Evolutionary conservation across 345 rosid genomes (phyloP).

Genomic region (Linum tenue): DNA sequence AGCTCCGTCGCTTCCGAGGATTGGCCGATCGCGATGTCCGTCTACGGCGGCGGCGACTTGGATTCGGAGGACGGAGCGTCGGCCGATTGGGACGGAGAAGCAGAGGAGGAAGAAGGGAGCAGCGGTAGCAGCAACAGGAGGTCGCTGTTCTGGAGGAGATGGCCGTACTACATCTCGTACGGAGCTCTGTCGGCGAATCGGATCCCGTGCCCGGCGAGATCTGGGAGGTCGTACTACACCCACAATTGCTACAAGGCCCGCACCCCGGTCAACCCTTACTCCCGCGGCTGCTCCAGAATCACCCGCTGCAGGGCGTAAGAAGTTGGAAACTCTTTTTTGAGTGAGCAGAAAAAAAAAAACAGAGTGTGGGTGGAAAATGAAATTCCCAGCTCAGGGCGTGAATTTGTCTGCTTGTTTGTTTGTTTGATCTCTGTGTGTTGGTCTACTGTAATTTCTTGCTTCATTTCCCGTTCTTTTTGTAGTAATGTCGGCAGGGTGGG

Average conservation of each 20-base stretch:
- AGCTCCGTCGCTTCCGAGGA: too few relatives aligned
- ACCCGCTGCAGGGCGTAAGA: conserved; percentile 50
- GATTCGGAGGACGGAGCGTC: background rate
- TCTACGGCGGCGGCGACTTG: background rate
- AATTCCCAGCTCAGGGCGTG: too few relatives aligned
- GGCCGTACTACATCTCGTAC: conserved; percentile 72
- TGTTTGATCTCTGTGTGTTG: too few relatives aligned
- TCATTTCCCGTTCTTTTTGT: too few relatives aligned
- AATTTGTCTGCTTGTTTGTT: too few relatives aligned
- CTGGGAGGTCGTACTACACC: conserved; percentile 90
- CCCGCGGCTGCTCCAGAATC: conserved; percentile 63
- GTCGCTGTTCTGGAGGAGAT: conserved; percentile 58
- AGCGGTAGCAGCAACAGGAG: conserved; percentile 29
- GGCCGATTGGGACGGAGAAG: conserved; percentile 17
- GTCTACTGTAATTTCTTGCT: too few relatives aligned
- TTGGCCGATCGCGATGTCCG: too few relatives aligned
- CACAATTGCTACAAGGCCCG: conserved; percentile 59
- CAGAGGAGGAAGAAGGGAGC: conserved; percentile 17
- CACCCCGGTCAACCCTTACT: conserved; percentile 68
- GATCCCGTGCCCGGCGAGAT: conserved; percentile 83
- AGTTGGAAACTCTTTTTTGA: too few relatives aligned
- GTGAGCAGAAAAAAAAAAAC: too few relatives aligned
- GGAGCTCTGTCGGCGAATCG: conserved; percentile 80
- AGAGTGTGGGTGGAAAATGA: too few relatives aligned
- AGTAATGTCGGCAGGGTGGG: too few relatives aligned